Evolutionary conservation across 2,329 filamentous ascomycete species (phyloP), one percentile per base, ranked within the genome.

Genomic region (Penicillium sp.): DNA sequence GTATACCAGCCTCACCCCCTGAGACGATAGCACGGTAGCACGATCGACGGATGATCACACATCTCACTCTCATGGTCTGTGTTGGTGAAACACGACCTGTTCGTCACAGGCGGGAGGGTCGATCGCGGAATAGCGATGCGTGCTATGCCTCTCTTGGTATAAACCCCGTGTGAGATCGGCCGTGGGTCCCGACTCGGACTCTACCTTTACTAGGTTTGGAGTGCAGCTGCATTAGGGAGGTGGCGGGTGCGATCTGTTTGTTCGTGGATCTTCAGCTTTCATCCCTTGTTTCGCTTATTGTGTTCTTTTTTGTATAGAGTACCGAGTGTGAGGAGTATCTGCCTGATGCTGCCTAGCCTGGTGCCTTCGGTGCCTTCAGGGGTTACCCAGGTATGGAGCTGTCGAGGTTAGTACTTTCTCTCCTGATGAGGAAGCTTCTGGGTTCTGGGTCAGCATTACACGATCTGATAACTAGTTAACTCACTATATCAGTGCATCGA

Each of bases 11-110:
- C 13, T 32, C 31, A 18, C 32, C 33, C 33, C 33, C 33, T 37
- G 33, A 20, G 3, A 27, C 6, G 6, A 8, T 9, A 9, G 27
- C 33, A 37, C 33, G 6, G 27, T 9, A 9, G 27, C 33, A 37
- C 33, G 54, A 56, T 56, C 54, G 52, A 50, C 52, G 3, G 52
- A 46, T 43, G 51, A 56, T 56, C 54, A 42, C 38, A 48, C 40
- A 41, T 28, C 27, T 20, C 33, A 37, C n/a, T 35, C n/a, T 8
- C 1, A 12, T 23, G 33, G 33, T 37, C 47, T 44, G 47, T 53
- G 47, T 42, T 42, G 51, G 37, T 55, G 57, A 60, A 58, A 60
- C 58, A 60, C 53, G 55, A 56, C 52, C 54, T 48, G 59, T 59
- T 57, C 55, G 55, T 57, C 48, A 48, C 53, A 49, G 47, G 42